Base-by-base conservation (phyloP, 441 rosid species). In the Manihot esculenta region DNA sequence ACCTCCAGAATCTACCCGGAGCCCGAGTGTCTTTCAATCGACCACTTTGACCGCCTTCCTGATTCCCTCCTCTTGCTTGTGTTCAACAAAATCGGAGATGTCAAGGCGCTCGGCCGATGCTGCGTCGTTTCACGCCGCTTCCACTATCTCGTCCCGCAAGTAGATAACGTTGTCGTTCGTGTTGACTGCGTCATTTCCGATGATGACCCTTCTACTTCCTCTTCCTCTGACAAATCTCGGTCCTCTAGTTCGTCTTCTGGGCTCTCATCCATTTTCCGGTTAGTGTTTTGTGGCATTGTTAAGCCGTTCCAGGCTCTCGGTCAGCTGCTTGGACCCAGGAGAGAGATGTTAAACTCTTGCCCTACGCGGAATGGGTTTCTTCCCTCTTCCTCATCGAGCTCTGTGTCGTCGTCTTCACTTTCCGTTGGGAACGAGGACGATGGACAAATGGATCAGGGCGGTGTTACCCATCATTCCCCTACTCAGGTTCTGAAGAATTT, bases 381-480 rank as follows among this genome's bases (percentile, higher is more conserved):
- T 58, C 71, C 59, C 18, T 35, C 41, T 35, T 35, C 41, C 7
- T 35, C 41, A 35, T 60, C 71, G 20, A 47, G 15, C 7, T 60
- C 72, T 61, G 67, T 55, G 42, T 54, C 72, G 1, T 71, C 84
- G 11, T 80, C 91, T 4, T 70, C 82, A 3, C 75, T 87, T 15
- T 76, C 83, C 5, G 91, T 84, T 11, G 88, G 84, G 44, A 74
- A 74, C 38, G 85, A 72, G 13, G 92, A 81, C 7, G 88, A 76
- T 14, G 86, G 86, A 8, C 97, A 92, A 63, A 80, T 77, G 65
- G 95, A 89, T 50, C 93, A 84, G 57, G 88, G 80, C 13, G 97
- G 93, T 35, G 96, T 92, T 12, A 92, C 99, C 35, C 99, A 94
- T 77, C 97, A 91, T 74, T 93, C 97, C 0, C 99, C 99, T 1